These are phyloP conservation scores for Passiflora organensis DNA, from an alignment of 345 rosid species.

Conservation along the genomic window DNA sequence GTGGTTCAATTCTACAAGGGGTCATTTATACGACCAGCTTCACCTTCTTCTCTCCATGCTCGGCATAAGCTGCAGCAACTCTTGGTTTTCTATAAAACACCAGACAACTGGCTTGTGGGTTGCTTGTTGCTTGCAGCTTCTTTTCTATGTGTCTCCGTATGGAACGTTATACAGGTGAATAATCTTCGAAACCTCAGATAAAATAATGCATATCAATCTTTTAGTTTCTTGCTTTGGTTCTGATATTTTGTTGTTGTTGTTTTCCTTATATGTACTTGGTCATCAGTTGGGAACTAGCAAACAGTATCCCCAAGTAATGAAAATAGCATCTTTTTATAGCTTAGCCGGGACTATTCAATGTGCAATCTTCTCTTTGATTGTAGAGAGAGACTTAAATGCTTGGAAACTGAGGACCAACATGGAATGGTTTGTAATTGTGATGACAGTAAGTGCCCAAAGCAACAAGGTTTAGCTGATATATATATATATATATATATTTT, in stretches of 20 bases:
- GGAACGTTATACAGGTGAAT: conserved; percentile 65
- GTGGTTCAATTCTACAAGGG: conserved; percentile 52
- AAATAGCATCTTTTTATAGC: conserved; percentile 62
- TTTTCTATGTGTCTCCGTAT: conserved; percentile 45
- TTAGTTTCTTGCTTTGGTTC: background rate
- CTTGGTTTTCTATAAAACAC: conserved; percentile 46
- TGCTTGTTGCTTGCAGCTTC: conserved; percentile 65
- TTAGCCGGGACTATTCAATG: conserved; percentile 66
- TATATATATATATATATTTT: too few species aligned
- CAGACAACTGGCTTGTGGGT: conserved; percentile 69
- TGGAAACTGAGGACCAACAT: conserved; percentile 56
- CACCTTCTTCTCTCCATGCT: conserved; percentile 26
- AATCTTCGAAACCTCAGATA: background rate
- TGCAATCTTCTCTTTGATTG: conserved; percentile 40
- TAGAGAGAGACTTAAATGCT: conserved; percentile 57
- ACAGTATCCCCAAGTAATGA: conserved; percentile 61
- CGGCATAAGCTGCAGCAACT: conserved; percentile 23
- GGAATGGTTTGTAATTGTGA: conserved; percentile 57
- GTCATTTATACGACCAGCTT: conserved; percentile 41
- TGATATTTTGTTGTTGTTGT: background rate
- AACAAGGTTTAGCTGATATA: background rate
- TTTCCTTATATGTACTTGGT: background rate
- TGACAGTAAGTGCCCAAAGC: conserved; percentile 36
- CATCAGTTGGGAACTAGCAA: conserved; percentile 48
- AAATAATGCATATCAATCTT: background rate